A percentile compares a stretch with the other conserved stretches of the same genome.
Evolutionary conservation across 805 yeast genomes (phyloP).

Genomic region (Pichia occidentalis): DNA sequence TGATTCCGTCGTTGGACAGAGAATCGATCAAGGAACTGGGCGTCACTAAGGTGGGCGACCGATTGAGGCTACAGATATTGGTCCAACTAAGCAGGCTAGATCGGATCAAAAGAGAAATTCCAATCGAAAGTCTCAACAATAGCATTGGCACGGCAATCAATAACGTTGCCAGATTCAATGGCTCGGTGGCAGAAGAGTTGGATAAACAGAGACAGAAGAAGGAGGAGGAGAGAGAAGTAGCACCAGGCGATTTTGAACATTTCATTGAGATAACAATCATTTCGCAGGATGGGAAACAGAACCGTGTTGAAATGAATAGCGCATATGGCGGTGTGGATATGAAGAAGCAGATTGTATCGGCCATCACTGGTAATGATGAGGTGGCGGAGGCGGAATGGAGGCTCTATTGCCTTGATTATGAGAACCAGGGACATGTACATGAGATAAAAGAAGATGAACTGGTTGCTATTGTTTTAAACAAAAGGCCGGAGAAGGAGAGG

Average conservation of each 20-base stretch:
- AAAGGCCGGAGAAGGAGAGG: constrained; percentile 46
- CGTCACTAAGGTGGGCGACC: constrained; percentile 72
- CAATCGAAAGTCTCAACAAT: constrained; percentile 17
- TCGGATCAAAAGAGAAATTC: constrained; percentile 19
- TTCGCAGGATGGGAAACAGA: constrained; percentile 64
- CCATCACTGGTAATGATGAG: neutral
- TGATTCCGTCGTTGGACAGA: constrained; percentile 55
- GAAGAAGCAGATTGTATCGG: constrained; percentile 40
- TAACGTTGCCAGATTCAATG: too few relatives aligned
- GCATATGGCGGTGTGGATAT: constrained; percentile 78
- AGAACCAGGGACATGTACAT: constrained; percentile 32
- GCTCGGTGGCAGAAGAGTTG: too few relatives aligned
- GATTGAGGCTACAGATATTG: constrained; percentile 60
- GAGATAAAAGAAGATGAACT: constrained; percentile 40
- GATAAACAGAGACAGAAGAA: constrained; percentile 3
- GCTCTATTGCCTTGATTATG: constrained; percentile 43
- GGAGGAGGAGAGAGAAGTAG: neutral
- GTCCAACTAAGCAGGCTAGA: constrained; percentile 41
- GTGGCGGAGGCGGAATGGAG: constrained; percentile 45
- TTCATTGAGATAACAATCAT: constrained; percentile 47
- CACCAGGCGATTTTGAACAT: neutral
- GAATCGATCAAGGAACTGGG: constrained; percentile 68
- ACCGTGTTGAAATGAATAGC: constrained; percentile 63
- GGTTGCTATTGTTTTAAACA: neutral
- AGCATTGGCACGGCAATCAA: too few relatives aligned